Conservation (phyloP, 805 yeast genomes). For the Suhomyces kilbournensis region DNA sequence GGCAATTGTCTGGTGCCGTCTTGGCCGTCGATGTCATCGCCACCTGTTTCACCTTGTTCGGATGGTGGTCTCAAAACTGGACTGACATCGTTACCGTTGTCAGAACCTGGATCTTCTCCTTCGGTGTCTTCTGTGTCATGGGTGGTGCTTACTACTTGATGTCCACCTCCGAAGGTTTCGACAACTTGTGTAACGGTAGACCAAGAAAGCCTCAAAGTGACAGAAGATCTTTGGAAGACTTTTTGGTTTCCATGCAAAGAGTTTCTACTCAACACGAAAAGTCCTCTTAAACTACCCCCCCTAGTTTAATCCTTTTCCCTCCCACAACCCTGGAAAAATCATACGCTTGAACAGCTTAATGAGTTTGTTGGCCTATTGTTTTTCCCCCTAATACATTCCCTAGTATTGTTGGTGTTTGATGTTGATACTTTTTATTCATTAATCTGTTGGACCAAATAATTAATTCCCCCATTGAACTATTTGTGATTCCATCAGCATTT, state of each 20-base stretch:
- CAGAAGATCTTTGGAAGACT: slow-evolving; percentile 69
- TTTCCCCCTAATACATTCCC: not conserved
- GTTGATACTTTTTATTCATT: slow-evolving; percentile 2
- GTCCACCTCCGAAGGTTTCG: slow-evolving; percentile 78
- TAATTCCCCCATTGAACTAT: not conserved
- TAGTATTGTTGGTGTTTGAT: slow-evolving; percentile 2
- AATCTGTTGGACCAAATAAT: not conserved
- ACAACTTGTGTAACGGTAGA: slow-evolving; percentile 82
- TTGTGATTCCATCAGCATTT: not conserved
- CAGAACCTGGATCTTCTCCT: slow-evolving; percentile 92
- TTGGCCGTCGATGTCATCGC: slow-evolving; percentile 86
- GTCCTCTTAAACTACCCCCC: slow-evolving; percentile 53
- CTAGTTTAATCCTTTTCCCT: not conserved
- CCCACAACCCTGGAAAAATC: too few relatives aligned
- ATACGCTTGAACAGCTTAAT: too few relatives aligned
- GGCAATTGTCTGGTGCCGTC: slow-evolving; percentile 96
- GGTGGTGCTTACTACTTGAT: slow-evolving; percentile 96
- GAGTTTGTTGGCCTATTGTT: too few relatives aligned
- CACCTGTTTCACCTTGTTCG: slow-evolving; percentile 88
- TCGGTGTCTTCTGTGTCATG: slow-evolving; percentile 94
- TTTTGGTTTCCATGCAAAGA: slow-evolving; percentile 83
- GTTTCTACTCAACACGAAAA: slow-evolving; percentile 88
- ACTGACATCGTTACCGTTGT: slow-evolving; percentile 93
- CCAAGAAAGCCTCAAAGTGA: slow-evolving; percentile 53
- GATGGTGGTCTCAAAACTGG: slow-evolving; percentile 98